These are phyloP conservation scores for Phylloporus sp. DNA, from an alignment of 768 basidiomycete species.

Conservation along the genomic window DNA sequence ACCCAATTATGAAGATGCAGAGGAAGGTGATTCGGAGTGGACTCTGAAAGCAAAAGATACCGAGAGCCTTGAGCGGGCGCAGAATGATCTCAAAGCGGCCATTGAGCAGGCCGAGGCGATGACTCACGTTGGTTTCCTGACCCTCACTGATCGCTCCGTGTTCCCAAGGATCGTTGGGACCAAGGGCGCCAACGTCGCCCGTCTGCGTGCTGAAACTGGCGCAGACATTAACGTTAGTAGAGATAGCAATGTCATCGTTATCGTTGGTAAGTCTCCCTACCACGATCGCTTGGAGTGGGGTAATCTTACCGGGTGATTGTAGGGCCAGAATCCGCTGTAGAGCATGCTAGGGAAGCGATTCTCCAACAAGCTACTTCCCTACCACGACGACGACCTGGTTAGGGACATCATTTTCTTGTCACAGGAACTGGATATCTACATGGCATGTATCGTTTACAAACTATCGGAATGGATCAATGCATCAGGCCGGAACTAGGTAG, in stretches of 20 bases:
- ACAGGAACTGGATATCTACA: slow-evolving; percentile 20
- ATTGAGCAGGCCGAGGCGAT: slow-evolving; percentile 68
- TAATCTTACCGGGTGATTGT: slow-evolving; percentile 5
- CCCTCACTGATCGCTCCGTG: slow-evolving; percentile 70
- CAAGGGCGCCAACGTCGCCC: slow-evolving; percentile 86
- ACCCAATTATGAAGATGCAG: slow-evolving; percentile 72
- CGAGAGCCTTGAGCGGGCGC: slow-evolving; percentile 71
- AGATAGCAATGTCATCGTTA: slow-evolving; percentile 82
- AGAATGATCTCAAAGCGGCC: slow-evolving; percentile 61
- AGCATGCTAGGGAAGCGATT: slow-evolving; percentile 75
- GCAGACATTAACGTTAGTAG: slow-evolving; percentile 90
- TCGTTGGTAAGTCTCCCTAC: slow-evolving; percentile 58
- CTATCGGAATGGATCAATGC: slow-evolving; percentile 24
- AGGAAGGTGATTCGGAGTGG: slow-evolving; percentile 85
- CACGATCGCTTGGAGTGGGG: no score
- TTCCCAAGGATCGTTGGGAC: slow-evolving; percentile 94
- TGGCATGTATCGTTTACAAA: slow-evolving; percentile 24
- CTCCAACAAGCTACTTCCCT: slow-evolving; percentile 49
- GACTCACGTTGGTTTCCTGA: slow-evolving; percentile 82
- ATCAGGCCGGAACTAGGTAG: slow-evolving; percentile 4
- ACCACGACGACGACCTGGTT: slow-evolving; percentile 20
- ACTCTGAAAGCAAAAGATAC: slow-evolving; percentile 79
- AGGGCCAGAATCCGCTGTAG: slow-evolving; percentile 69
- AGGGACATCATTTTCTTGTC: slow-evolving; percentile 5
- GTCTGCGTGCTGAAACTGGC: slow-evolving; percentile 83